Evolutionary conservation across 1,284 basidiomycete genomes (phyloP).

Genomic region (Marasmius tenuissimus): DNA sequence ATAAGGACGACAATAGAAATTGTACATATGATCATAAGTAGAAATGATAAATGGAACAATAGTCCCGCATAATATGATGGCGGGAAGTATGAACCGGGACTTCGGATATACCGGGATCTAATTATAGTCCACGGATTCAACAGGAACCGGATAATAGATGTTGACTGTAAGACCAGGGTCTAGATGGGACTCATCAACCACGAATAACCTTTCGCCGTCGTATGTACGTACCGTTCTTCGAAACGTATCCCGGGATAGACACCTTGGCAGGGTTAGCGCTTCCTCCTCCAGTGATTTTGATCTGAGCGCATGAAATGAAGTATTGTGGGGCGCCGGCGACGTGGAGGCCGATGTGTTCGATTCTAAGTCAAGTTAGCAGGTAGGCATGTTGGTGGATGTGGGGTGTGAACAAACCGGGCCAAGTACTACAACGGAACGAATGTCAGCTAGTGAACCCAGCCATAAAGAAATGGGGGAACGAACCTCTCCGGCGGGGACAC

Average conservation of each 20-base stretch:
- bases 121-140: constrained; percentile 33
- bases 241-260: constrained; percentile 41
- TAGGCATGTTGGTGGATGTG: too few relatives aligned
- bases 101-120: background rate
- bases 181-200: too few relatives aligned
- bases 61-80: too few relatives aligned
- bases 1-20: too few relatives aligned
- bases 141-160: constrained; percentile 42
- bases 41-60: too few relatives aligned
- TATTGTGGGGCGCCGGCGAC: constrained; percentile 37
- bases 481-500: constrained; percentile 34
- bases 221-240: constrained; percentile 26
- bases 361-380: constrained; percentile 20
- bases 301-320: constrained; percentile 42
- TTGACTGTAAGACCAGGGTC: constrained; percentile 43
- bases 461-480: background rate
- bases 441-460: background rate
- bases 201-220: too few relatives aligned
- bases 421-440: constrained; percentile 30
- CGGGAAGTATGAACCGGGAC: too few relatives aligned
- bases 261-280: constrained; percentile 38
- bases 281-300: constrained; percentile 37
- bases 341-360: constrained; percentile 43
- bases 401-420: constrained; percentile 11
- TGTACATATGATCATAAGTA: too few relatives aligned